Percentiles rank a stretch among this genome's conserved stretches.
Conservation (phyloP, 2,329 filamentous ascomycete species). For the Cryphonectria parasitica region DNA sequence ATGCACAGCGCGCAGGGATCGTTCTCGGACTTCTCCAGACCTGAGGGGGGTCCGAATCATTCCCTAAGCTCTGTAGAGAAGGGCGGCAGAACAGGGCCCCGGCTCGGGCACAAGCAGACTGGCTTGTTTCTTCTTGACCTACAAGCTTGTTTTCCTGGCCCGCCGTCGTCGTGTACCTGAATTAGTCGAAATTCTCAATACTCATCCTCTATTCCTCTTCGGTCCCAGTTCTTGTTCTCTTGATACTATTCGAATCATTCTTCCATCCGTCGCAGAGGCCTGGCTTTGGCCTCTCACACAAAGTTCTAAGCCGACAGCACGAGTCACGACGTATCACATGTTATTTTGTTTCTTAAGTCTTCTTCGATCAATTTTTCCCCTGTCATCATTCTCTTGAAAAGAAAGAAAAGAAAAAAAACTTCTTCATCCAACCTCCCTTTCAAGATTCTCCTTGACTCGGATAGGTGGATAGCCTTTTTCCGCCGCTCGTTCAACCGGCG, state of each 20-base stretch:
- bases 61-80: not conserved
- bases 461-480: slow-evolving; percentile 11
- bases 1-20: not conserved
- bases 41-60: not conserved
- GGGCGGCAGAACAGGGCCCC: not conserved
- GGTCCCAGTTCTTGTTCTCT: not conserved
- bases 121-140: not conserved
- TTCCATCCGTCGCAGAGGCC: not conserved
- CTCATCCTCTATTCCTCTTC: not conserved
- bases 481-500: not conserved
- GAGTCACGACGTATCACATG: not conserved
- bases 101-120: not conserved
- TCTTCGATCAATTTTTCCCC: not conserved
- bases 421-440: slow-evolving; percentile 14
- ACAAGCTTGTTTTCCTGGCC: not conserved
- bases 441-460: slow-evolving; percentile 16
- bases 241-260: not conserved
- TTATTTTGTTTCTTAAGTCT: not conserved
- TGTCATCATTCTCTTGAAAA: not conserved
- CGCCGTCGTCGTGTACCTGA: not conserved
- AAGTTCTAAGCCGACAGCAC: not conserved
- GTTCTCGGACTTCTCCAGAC: not conserved
- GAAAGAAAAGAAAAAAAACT: not conserved
- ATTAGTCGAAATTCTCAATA: slow-evolving; percentile 19
- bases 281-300: not conserved